Percentiles rank a stretch among this genome's conserved stretches.
These are phyloP conservation scores for Vaccinium myrtillus DNA, from an alignment of 148 eudicot genomes.

Conservation along the genomic window DNA sequence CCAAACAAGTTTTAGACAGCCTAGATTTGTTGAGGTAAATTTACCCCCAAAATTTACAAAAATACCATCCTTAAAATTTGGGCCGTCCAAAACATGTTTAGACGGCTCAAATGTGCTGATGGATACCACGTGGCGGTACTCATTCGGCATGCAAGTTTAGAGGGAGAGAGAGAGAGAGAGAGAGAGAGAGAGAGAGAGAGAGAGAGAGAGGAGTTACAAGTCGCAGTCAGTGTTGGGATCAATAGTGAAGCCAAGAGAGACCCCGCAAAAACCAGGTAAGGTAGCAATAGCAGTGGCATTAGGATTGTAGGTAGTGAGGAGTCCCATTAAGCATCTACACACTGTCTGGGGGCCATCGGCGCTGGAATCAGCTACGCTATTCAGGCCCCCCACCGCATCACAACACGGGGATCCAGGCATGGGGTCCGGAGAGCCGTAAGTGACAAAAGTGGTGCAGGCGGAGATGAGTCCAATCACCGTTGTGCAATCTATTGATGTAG, in stretches of 20 bases:
- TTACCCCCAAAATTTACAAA: too few species aligned
- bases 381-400: constrained; percentile 54
- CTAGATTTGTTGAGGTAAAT: too few species aligned
- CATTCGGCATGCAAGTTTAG: too few species aligned
- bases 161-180: neutral
- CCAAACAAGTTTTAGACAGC: too few species aligned
- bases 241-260: constrained; percentile 80
- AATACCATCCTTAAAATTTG: too few species aligned
- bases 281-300: constrained; percentile 80
- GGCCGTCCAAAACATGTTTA: too few species aligned
- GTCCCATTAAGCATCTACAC: constrained; percentile 78
- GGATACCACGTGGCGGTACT: too few species aligned
- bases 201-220: constrained; percentile 31
- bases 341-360: constrained; percentile 43
- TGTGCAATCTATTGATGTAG: constrained; percentile 45
- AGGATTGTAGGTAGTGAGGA: constrained; percentile 54
- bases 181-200: too few species aligned
- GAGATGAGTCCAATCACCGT: constrained; percentile 62
- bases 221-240: constrained; percentile 76
- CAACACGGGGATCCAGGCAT: constrained; percentile 80
- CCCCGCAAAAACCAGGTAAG: constrained; percentile 85
- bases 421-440: constrained; percentile 75
- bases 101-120: too few species aligned
- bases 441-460: constrained; percentile 73
- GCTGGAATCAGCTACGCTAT: constrained; percentile 38